Percentiles rank a stretch among this genome's conserved stretches.
phyloP scores from a whole-genome alignment of 2,329 filamentous ascomycete genomes.

The Coleophoma eucalyptorum region DNA sequence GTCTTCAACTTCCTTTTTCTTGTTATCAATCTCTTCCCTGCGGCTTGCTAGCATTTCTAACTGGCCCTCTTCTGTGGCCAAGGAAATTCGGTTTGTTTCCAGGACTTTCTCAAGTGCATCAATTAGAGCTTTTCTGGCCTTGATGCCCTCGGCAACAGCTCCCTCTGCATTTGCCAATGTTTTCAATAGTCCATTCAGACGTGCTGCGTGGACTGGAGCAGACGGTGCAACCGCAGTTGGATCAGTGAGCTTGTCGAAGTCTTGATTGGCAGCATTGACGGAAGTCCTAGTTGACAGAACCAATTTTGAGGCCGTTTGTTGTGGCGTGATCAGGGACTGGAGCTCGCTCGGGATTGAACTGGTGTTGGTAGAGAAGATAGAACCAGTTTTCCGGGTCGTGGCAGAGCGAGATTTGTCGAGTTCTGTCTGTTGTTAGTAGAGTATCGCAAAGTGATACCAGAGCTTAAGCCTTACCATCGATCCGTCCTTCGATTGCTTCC shows the following conservation, averaged over 20 bases:
- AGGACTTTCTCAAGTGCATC: slow-evolving; percentile 79
- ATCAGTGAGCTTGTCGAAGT: slow-evolving; percentile 81
- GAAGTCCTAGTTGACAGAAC: slow-evolving; percentile 63
- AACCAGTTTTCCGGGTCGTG: slow-evolving; percentile 53
- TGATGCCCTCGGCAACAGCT: slow-evolving; percentile 84
- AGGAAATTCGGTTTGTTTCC: slow-evolving; percentile 64
- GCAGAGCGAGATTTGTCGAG: slow-evolving; percentile 57
- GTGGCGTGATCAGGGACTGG: slow-evolving; percentile 67
- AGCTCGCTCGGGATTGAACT: slow-evolving; percentile 71
- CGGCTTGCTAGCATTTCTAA: slow-evolving; percentile 61
- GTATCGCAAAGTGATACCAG: background rate
- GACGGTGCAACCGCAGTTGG: slow-evolving; percentile 66
- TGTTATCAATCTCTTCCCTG: slow-evolving; percentile 69
- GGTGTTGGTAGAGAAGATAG: slow-evolving; percentile 61
- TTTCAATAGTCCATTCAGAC: slow-evolving; percentile 85
- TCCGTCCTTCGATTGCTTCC: slow-evolving; percentile 71
- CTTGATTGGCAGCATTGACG: slow-evolving; percentile 67
- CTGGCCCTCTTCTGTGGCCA: slow-evolving; percentile 66
- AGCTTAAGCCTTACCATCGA: slow-evolving; percentile 61
- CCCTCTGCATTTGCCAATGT: slow-evolving; percentile 83
- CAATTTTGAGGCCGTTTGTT: slow-evolving; percentile 71
- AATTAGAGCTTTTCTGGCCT: slow-evolving; percentile 75
- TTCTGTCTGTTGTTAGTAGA: slow-evolving; percentile 37
- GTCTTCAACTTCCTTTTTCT: slow-evolving; percentile 86
- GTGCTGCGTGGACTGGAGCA: slow-evolving; percentile 86